Conservation (phyloP, 1,284 basidiomycete genomes). For the Phylloboletellus chloephorus region DNA sequence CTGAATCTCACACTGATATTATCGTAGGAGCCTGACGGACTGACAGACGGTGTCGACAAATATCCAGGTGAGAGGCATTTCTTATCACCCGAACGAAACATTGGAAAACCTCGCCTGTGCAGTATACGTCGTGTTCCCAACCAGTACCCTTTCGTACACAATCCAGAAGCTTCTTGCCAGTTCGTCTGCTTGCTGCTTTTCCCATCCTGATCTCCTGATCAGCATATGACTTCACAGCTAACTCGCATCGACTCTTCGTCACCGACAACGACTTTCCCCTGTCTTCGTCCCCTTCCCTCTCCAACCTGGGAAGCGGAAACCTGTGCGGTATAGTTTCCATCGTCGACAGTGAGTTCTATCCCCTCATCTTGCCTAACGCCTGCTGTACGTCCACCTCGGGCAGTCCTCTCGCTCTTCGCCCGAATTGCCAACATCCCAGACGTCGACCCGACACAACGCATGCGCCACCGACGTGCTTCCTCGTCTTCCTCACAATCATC, state of each 20-base stretch:
- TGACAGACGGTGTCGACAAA: conserved; percentile 65
- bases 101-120: conserved; percentile 2
- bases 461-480: conserved; percentile 67
- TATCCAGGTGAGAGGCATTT: conserved; percentile 52
- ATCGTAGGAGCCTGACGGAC: conserved; percentile 56
- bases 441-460: conserved; percentile 67
- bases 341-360: conserved; percentile 56
- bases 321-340: conserved; percentile 71
- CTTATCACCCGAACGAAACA: background rate
- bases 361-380: conserved; percentile 2
- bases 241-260: conserved; percentile 72
- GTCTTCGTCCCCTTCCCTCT: conserved; percentile 41
- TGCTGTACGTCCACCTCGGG: background rate
- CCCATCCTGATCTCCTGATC: conserved; percentile 1
- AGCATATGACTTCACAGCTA: conserved; percentile 42
- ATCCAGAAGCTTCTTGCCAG: conserved; percentile 75
- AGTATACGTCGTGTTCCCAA: conserved; percentile 69
- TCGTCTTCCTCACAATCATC: conserved; percentile 53
- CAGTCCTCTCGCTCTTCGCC: conserved; percentile 71
- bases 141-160: conserved; percentile 57
- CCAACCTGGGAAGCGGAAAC: conserved; percentile 38
- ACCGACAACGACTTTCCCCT: conserved; percentile 47
- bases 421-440: conserved; percentile 62
- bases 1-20: conserved; percentile 1
- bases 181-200: conserved; percentile 33